These are phyloP conservation scores for Cyberlindnera mycetangii DNA, from an alignment of 805 yeast genomes.

Conservation along the genomic window DNA sequence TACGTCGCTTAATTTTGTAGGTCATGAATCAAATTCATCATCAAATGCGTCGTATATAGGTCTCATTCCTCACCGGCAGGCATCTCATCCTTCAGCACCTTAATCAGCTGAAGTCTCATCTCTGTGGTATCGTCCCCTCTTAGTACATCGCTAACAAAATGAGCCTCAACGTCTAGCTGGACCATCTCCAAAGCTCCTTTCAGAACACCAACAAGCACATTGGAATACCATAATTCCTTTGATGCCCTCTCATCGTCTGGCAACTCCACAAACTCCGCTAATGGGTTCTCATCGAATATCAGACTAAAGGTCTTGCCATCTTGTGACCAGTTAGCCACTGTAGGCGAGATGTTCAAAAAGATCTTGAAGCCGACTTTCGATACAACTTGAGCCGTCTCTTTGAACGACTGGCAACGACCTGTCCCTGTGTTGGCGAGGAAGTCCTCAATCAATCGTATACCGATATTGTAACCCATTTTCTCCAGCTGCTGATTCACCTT, in stretches of 20 bases:
- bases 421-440: conserved; percentile 86
- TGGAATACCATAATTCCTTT: conserved; percentile 88
- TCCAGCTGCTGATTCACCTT: conserved; percentile 83
- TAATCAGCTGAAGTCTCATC: conserved; percentile 65
- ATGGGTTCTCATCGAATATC: conserved; percentile 78
- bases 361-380: conserved; percentile 87
- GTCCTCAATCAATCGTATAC: conserved; percentile 87
- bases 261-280: conserved; percentile 92
- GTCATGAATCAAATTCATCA: background rate
- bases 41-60: background rate
- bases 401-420: conserved; percentile 74
- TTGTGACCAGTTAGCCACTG: conserved; percentile 67
- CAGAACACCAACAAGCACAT: conserved; percentile 83
- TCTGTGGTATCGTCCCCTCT: conserved; percentile 85
- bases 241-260: conserved; percentile 74
- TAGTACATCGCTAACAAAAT: conserved; percentile 73
- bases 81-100: conserved; percentile 84
- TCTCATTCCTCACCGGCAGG: conserved; percentile 91
- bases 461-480: conserved; percentile 94
- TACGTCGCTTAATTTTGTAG: no score
- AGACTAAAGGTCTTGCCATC: conserved; percentile 76
- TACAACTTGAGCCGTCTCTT: conserved; percentile 84
- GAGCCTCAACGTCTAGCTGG: conserved; percentile 84
- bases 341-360: conserved; percentile 80
- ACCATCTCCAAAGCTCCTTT: conserved; percentile 95